Conservation (phyloP, 257 asterid species). For the Gentiana dahurica region DNA sequence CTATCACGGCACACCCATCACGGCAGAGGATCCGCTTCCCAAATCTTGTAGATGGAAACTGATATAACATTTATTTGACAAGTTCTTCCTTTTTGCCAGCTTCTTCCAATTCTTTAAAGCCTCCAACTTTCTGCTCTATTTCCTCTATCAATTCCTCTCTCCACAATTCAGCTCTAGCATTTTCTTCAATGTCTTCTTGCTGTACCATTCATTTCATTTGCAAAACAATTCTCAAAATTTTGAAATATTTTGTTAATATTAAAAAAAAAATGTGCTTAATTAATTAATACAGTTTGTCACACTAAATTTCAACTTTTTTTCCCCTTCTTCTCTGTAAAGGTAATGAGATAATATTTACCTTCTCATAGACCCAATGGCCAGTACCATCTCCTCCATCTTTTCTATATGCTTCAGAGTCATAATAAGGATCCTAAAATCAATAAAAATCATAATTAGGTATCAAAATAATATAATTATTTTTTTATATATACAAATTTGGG, state of each 20-base stretch:
- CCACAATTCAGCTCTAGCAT: slow-evolving; percentile 57
- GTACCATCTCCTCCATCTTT: slow-evolving; percentile 85
- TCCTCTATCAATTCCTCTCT: slow-evolving; percentile 82
- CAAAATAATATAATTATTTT: too few species aligned
- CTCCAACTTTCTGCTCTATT: slow-evolving; percentile 76
- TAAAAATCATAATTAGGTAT: too few species aligned
- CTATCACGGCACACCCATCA: too few species aligned
- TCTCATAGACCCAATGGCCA: slow-evolving; percentile 87
- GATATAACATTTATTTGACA: slow-evolving; percentile 13
- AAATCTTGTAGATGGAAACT: too few species aligned
- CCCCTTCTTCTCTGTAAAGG: too few species aligned
- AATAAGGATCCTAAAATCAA: slow-evolving; percentile 60
- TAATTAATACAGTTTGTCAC: too few species aligned
- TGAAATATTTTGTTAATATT: too few species aligned
- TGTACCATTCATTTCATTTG: slow-evolving; percentile 13
- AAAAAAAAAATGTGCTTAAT: too few species aligned
- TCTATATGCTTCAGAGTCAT: slow-evolving; percentile 70
- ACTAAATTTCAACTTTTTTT: too few species aligned
- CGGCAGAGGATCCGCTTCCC: too few species aligned
- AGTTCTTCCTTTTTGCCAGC: slow-evolving; percentile 50
- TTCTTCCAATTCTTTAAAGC: slow-evolving; percentile 67
- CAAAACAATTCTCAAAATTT: too few species aligned
- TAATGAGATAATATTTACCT: slow-evolving; percentile 26
- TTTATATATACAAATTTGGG: background rate
- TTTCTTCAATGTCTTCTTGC: slow-evolving; percentile 83